Evolutionary conservation across 371 early-diverging fungal species (phyloP).

Genomic region (Mucor velutinosus): DNA sequence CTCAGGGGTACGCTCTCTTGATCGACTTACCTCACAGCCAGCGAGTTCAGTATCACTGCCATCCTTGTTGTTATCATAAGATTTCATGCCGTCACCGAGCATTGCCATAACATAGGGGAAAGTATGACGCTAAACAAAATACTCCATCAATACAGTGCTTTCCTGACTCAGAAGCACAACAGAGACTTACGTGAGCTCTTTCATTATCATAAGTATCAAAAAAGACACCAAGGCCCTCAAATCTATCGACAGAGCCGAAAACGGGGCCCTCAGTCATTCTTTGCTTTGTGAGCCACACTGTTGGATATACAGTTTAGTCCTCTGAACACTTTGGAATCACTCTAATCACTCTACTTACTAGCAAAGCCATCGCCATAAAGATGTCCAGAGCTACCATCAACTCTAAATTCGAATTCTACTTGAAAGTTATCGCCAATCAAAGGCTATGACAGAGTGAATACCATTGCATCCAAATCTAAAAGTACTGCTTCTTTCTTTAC

Average conservation of each 20-base stretch:
- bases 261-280: slow-evolving; percentile 72
- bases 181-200: slow-evolving; percentile 66
- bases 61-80: slow-evolving; percentile 84
- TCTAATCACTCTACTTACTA: slow-evolving; percentile 63
- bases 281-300: slow-evolving; percentile 55
- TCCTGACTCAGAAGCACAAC: not conserved
- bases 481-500: slow-evolving; percentile 31
- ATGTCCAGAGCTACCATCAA: slow-evolving; percentile 67
- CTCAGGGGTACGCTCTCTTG: not conserved
- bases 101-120: slow-evolving; percentile 90
- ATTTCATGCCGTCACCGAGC: slow-evolving; percentile 86
- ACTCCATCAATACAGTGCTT: not conserved
- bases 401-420: slow-evolving; percentile 91
- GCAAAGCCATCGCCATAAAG: slow-evolving; percentile 96
- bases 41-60: slow-evolving; percentile 71
- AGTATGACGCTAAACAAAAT: slow-evolving; percentile 21
- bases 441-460: slow-evolving; percentile 40
- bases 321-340: slow-evolving; percentile 2
- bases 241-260: slow-evolving; percentile 88
- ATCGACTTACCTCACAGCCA: slow-evolving; percentile 63
- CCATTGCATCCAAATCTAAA: not conserved
- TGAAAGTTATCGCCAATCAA: slow-evolving; percentile 78
- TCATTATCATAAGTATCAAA: slow-evolving; percentile 96
- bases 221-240: slow-evolving; percentile 92
- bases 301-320: not conserved